Evolutionary conservation across 371 early-diverging fungal genomes (phyloP), one percentile per base, ranked within the genome.

Genomic region (Dinochytrium kinnereticum): DNA sequence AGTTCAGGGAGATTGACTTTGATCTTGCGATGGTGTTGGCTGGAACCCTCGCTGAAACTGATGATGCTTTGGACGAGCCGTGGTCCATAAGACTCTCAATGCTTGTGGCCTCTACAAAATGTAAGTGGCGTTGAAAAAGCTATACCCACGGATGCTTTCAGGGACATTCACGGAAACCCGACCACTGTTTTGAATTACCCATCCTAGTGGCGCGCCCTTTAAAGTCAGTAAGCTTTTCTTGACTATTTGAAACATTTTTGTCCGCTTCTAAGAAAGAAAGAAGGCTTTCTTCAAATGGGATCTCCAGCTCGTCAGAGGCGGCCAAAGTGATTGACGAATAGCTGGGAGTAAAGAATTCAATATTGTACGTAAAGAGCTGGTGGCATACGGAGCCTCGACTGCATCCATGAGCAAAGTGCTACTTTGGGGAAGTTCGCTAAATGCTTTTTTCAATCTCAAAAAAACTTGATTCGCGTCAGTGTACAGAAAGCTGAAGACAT

Each of bases 401-500:
- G 5, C 24, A 19, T 38, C 66, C 66, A 66, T 66, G 5, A 15
- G 38, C 7, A 66, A 2, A 21, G 38, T 15, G 44, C 44, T 30
- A 30, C 66, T 30, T 36, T 36, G 36, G 44, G 44, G 19, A 17
- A 66, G 24, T 15, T 66, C 66, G 26, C 34, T 59, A 37, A 68
- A 70, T 13, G 69, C 77, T 59, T 68, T 72, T 51, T 77, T 77
- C 33, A 77, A 36, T 13, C 77, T 31, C 10, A 66, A 28, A 40
- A 70, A 77, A 0, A 77, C 72, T n/a, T 70, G 68, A 51, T 72
- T 73, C 38, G 64, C 77, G 37, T 77, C 77, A 38, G 72, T 50
- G 57, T 69, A 73, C 15, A 77, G 67, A 51, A 77, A 77, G n/a
- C 69, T 39, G 34, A 30, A 55, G 44, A 26, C 66, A 66, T n/a